These are phyloP conservation scores for Papiliotrema laurentii DNA, from an alignment of 1,284 basidiomycete species.

Conservation along the genomic window DNA sequence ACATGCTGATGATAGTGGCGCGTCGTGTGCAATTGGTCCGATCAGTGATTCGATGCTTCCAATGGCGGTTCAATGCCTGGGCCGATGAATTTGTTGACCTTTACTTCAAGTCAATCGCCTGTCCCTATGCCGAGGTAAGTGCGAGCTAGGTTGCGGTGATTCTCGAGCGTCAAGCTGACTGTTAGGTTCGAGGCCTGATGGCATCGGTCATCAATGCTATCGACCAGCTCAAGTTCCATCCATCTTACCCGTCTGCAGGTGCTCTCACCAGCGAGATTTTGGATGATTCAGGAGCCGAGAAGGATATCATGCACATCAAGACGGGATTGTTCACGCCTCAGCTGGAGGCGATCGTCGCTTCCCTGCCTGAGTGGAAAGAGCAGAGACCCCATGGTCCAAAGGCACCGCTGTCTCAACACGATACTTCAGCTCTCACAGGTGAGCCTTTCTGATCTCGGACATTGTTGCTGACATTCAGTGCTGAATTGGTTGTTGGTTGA, in stretches of 20 bases:
- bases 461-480: conserved; percentile 38
- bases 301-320: conserved; percentile 70
- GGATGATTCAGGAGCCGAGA: conserved; percentile 52
- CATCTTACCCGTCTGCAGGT: conserved; percentile 64
- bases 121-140: conserved; percentile 74
- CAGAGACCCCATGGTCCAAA: conserved; percentile 77
- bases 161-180: conserved; percentile 4
- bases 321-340: conserved; percentile 58
- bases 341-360: conserved; percentile 56
- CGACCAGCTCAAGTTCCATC: conserved; percentile 64
- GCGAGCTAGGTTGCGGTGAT: not conserved
- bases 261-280: conserved; percentile 64
- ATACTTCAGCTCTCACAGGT: conserved; percentile 66
- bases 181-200: conserved; percentile 65
- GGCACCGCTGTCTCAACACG: conserved; percentile 79
- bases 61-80: conserved; percentile 69
- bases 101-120: conserved; percentile 70
- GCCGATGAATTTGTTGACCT: conserved; percentile 64
- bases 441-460: conserved; percentile 6
- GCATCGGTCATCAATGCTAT: conserved; percentile 64
- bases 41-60: conserved; percentile 63
- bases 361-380: conserved; percentile 64
- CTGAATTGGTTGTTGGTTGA: conserved; percentile 72
- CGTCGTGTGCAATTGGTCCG: conserved; percentile 39
- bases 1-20: conserved; percentile 23